Percentiles rank a stretch among this genome's conserved stretches.
phyloP scores from a whole-genome alignment of 805 yeast species.

The Myxozyma melibiosi region DNA sequence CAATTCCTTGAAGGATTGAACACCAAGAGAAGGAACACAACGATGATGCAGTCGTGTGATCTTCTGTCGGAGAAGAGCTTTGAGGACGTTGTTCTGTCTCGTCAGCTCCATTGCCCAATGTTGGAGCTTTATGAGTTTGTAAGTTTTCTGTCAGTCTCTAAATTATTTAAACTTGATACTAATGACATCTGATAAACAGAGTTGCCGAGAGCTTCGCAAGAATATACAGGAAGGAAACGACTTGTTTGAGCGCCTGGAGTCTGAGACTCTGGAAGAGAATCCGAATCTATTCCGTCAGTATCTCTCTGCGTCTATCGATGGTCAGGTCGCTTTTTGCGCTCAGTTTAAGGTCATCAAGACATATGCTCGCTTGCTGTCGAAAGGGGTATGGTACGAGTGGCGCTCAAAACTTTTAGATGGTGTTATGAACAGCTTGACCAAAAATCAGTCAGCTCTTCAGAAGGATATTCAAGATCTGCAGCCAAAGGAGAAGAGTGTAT shows the following conservation, averaged over 20 bases:
- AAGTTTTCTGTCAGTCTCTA: not conserved
- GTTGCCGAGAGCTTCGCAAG: constrained; percentile 56
- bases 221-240: constrained; percentile 54
- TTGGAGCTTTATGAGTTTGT: constrained; percentile 54
- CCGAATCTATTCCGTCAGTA: constrained; percentile 56
- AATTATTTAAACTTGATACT: too few relatives aligned
- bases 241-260: constrained; percentile 52
- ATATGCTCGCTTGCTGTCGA: constrained; percentile 56
- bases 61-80: constrained; percentile 31
- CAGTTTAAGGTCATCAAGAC: constrained; percentile 55
- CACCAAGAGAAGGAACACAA: constrained; percentile 32
- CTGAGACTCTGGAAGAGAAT: constrained; percentile 50
- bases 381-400: constrained; percentile 66
- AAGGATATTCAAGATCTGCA: constrained; percentile 30
- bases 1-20: constrained; percentile 40
- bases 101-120: constrained; percentile 46
- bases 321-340: constrained; percentile 48
- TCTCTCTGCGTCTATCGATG: constrained; percentile 46
- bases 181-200: constrained; percentile 29
- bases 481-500: constrained; percentile 16
- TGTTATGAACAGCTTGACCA: constrained; percentile 42
- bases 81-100: constrained; percentile 46
- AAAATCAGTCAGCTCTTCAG: constrained; percentile 31
- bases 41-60: constrained; percentile 32
- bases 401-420: constrained; percentile 54